A percentile compares a stretch with the other conserved stretches of the same genome.
phyloP scores from a whole-genome alignment of 495 filamentous ascomycete species.

The Chaetomium fimeti region DNA sequence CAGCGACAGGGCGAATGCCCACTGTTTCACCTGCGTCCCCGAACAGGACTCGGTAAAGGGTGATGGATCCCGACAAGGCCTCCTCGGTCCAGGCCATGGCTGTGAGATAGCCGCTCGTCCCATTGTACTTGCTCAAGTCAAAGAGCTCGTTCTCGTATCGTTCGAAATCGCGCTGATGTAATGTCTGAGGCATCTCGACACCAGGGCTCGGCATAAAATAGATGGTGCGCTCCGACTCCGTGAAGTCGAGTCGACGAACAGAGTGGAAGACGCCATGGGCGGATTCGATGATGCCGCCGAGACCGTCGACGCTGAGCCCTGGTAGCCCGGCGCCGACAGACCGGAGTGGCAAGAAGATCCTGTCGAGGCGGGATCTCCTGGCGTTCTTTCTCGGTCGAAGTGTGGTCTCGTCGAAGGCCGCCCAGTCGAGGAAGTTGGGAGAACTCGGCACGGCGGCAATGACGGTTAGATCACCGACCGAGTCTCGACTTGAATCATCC shows the following conservation, averaged over 20 bases:
- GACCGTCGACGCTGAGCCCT: conserved; percentile 29
- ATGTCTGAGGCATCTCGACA: not conserved
- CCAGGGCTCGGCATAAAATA: conserved; percentile 9
- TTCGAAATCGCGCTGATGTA: conserved; percentile 27
- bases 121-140: conserved; percentile 31
- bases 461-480: no score
- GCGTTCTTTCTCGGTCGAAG: conserved; percentile 27
- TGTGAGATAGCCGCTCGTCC: conserved; percentile 24
- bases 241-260: conserved; percentile 27
- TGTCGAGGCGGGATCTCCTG: conserved; percentile 24
- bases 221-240: conserved; percentile 27
- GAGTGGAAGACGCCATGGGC: conserved; percentile 33
- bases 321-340: conserved; percentile 28
- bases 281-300: conserved; percentile 30
- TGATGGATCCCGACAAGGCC: conserved; percentile 23
- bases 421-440: conserved; percentile 29
- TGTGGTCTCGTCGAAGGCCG: conserved; percentile 19
- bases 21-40: conserved; percentile 12
- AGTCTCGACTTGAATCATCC: no score
- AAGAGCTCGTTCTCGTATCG: conserved; percentile 33
- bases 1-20: conserved; percentile 29
- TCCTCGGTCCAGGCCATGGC: conserved; percentile 32
- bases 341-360: conserved; percentile 25
- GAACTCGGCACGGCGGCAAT: not conserved
- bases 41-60: conserved; percentile 26